Conservation (phyloP, 1,284 basidiomycete species). For the Rhodotorula mucilaginosa region DNA sequence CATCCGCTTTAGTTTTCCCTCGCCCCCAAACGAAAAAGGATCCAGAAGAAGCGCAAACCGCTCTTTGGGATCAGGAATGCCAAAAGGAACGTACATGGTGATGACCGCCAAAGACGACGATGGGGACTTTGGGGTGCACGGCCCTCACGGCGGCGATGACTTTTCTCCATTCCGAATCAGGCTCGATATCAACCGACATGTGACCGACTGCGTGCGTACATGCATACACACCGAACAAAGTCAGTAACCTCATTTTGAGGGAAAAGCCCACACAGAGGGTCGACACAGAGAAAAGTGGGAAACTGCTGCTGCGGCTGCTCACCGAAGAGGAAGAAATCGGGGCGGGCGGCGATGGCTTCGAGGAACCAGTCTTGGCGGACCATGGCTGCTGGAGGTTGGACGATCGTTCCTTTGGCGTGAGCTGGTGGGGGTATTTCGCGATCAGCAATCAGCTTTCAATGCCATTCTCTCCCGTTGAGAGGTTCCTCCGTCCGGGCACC, state of each 20-base stretch:
- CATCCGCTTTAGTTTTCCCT: too few species aligned
- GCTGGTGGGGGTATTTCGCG: background rate
- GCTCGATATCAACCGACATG: constrained; percentile 36
- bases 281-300: too few species aligned
- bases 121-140: constrained; percentile 41
- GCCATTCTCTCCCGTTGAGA: too few species aligned
- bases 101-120: constrained; percentile 42
- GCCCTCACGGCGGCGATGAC: constrained; percentile 41
- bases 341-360: constrained; percentile 36
- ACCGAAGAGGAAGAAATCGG: constrained; percentile 45
- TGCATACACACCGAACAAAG: background rate
- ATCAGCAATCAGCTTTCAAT: background rate
- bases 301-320: too few species aligned
- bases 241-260: too few species aligned
- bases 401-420: constrained; percentile 28
- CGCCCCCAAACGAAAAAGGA: constrained; percentile 3
- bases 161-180: constrained; percentile 43
- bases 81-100: constrained; percentile 34
- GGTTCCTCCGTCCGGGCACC: constrained; percentile 3
- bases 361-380: constrained; percentile 45
- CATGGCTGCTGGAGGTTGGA: constrained; percentile 38
- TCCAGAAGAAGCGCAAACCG: too few species aligned
- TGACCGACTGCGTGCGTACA: constrained; percentile 37
- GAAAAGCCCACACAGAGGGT: too few species aligned
- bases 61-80: too few species aligned